Conservation (phyloP, 441 rosid genomes). For the Eruca vesicaria region DNA sequence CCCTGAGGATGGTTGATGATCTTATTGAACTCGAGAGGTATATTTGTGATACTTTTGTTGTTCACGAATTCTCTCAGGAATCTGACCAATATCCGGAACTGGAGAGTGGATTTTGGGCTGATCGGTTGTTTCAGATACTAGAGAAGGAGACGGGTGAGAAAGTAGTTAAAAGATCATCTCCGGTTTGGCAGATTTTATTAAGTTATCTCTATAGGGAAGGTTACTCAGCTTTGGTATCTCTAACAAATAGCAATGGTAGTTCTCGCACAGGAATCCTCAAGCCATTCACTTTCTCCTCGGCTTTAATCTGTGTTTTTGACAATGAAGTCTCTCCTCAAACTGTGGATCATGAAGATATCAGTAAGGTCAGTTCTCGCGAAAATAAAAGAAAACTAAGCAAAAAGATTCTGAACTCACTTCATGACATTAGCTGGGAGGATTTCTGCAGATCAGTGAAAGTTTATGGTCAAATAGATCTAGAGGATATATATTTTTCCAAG, state of each 20-base stretch:
- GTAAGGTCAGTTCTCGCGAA: constrained; percentile 20
- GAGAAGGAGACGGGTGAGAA: constrained; percentile 51
- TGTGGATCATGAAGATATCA: constrained; percentile 32
- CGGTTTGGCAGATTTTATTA: constrained; percentile 72
- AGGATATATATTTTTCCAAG: constrained; percentile 55
- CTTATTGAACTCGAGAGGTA: constrained; percentile 38
- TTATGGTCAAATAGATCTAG: constrained; percentile 53
- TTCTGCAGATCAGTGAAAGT: constrained; percentile 56
- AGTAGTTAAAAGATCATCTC: constrained; percentile 42
- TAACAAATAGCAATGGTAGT: constrained; percentile 47
- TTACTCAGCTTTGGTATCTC: constrained; percentile 60
- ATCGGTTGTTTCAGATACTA: constrained; percentile 55
- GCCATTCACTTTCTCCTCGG: constrained; percentile 72
- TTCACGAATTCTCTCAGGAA: constrained; percentile 40
- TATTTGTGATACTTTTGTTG: constrained; percentile 47
- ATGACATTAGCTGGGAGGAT: constrained; percentile 55
- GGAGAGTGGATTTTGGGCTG: constrained; percentile 52
- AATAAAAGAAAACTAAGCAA: constrained; percentile 45
- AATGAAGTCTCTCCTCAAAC: constrained; percentile 31
- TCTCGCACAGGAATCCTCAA: constrained; percentile 59
- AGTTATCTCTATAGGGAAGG: constrained; percentile 72
- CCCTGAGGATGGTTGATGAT: constrained; percentile 46
- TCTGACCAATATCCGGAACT: constrained; percentile 34
- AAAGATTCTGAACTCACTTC: constrained; percentile 38
- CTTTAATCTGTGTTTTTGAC: constrained; percentile 47